Evolutionary conservation across 2,329 filamentous ascomycete species (phyloP), one percentile per base, ranked within the genome.

Genomic region (Epichloe aotearoae): DNA sequence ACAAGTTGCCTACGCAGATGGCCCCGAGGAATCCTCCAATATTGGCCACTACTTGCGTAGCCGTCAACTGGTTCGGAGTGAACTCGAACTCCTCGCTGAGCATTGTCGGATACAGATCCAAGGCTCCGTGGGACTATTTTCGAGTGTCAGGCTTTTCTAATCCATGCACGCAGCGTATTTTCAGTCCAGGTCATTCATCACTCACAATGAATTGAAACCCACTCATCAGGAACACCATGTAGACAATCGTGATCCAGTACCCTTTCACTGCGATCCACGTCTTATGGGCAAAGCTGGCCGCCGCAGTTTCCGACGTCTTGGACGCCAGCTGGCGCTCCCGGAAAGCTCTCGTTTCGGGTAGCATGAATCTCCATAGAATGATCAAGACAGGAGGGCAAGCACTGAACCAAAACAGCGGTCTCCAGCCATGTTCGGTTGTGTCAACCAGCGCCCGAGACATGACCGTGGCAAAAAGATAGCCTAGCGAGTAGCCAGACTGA

Each of bases 1-100:
- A 46, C 19, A 50, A 15, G 36, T 40, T 46, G 10, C 42, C 49
- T 19, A 50, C 11, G 14, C 39, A 44, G 20, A 45, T 45, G 17
- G 48, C 37, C 8, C 48, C 48, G 12, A 50, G 33, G 40, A 50
- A 42, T 8, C 48, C 48, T 17, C 48, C 48, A 10, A 45, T 42
- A 37, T 50, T 50, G 20, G 48, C 48, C 17, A 50, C 40, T 15
- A 50, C 48, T 17, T 50, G 48, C 11, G 41, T 50, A 8, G 20
- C 14, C 10, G 48, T 37, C 48, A 45, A 23, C 34, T 45, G 42
- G 37, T 45, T n/a, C n/a, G 41, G 30, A 36, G 30, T 37, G 10
- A 43, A 43, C 30, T 43, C 41, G 33, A 47, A 20, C 17, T 47
- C 46, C n/a, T 43, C 23, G 23, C 10, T 11, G n/a, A 45, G 30